Evolutionary conservation across 371 early-diverging fungal genomes (phyloP).

Genomic region (Choanephora cucurbitarum): DNA sequence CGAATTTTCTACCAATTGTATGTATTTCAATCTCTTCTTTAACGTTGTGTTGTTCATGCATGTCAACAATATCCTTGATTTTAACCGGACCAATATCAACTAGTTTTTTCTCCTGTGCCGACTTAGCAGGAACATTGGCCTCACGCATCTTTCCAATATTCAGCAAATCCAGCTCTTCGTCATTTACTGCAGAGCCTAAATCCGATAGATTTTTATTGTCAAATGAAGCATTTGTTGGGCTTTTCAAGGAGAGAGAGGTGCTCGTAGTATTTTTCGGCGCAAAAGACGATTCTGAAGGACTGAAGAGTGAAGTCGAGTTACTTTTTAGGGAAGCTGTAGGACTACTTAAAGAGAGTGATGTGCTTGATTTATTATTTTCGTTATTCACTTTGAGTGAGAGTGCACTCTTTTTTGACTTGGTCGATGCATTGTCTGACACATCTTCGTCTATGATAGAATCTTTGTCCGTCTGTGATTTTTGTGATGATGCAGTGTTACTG

Average conservation of each 20-base stretch:
- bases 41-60: conserved; percentile 23
- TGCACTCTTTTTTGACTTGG: too few species aligned
- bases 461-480: background rate
- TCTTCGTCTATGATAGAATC: too few species aligned
- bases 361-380: too few species aligned
- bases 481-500: background rate
- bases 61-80: conserved; percentile 25
- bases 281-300: background rate
- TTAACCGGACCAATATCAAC: conserved; percentile 9
- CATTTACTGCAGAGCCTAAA: background rate
- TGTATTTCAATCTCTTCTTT: conserved; percentile 26
- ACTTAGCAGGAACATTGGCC: too few species aligned
- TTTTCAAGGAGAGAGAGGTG: background rate
- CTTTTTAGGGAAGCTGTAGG: background rate
- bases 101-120: background rate
- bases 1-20: conserved; percentile 21
- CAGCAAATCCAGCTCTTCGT: background rate
- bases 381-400: too few species aligned
- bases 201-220: background rate
- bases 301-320: too few species aligned
- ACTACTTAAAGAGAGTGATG: background rate
- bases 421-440: too few species aligned
- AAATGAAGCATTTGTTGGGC: background rate
- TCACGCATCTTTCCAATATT: background rate
- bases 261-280: background rate